Percentiles rank a stretch among this genome's conserved stretches.
Evolutionary conservation across 768 basidiomycete genomes (phyloP).

Genomic region (Serendipita vermifera): DNA sequence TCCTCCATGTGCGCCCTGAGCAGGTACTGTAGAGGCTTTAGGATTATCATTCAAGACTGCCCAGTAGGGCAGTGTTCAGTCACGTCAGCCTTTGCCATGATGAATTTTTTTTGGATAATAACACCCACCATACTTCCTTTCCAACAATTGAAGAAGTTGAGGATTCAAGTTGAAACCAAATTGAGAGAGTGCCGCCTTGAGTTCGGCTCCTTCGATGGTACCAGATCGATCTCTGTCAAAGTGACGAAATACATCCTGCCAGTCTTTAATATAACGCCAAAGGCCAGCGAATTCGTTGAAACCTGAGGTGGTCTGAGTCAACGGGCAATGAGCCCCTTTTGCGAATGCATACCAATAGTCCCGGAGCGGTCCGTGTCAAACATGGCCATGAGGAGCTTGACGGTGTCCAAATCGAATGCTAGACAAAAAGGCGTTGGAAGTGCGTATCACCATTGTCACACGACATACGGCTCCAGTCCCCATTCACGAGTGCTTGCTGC

Average conservation of each 20-base stretch:
- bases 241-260: constrained; percentile 16
- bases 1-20: constrained; percentile 12
- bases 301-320: constrained; percentile 15
- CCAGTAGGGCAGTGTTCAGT: neutral
- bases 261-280: constrained; percentile 34
- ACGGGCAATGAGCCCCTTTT: constrained; percentile 7
- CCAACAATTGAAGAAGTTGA: constrained; percentile 46
- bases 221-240: constrained; percentile 49
- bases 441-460: neutral
- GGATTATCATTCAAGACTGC: constrained; percentile 25
- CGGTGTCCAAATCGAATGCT: constrained; percentile 80
- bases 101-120: too few relatives aligned
- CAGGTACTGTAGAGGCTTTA: constrained; percentile 37
- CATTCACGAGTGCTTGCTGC: constrained; percentile 39
- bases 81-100: too few relatives aligned
- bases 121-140: constrained; percentile 64
- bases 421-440: neutral
- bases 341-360: constrained; percentile 54
- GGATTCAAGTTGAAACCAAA: constrained; percentile 55
- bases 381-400: constrained; percentile 71
- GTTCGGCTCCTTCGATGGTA: constrained; percentile 57
- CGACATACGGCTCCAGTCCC: constrained; percentile 66
- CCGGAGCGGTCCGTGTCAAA: constrained; percentile 71
- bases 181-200: constrained; percentile 32
- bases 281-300: constrained; percentile 48